Evolutionary conservation across 306 rosid species (phyloP), one percentile per base, ranked within the genome.

Genomic region (Lathyrus tuberosus): DNA sequence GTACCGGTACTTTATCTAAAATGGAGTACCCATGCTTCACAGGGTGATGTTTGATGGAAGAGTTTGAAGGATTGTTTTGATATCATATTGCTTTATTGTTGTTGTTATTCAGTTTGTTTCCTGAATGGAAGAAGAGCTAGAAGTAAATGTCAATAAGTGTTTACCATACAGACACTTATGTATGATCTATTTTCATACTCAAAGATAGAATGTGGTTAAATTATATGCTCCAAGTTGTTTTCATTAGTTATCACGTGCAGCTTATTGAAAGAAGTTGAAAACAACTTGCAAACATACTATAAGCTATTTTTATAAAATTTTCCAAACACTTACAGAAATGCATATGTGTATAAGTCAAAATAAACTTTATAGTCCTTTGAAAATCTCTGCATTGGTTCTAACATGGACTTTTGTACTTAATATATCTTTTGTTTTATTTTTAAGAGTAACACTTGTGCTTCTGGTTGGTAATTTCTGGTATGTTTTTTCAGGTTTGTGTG

Each of bases 341-440:
- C 12, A 22, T 54, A n/a, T n/a, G 61, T 24, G 28, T 24, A 57
- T 6, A 13, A 14, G 6, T 13, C 11, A 37, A 57, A 57, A 57
- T 28, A 28, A 57, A 28, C 17, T 57, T 15, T 14, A 57, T 6
- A 41, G 74, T 66, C 58, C 4, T 53, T 15, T 49, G 58, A 43
- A 62, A 49, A 4, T 41, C 53, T 49, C 51, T 53, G 48, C 61
- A 70, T 10, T 64, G 26, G 14, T 67, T 72, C 84, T 82, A 64
- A 86, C 82, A 52, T 73, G 46, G 26, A 65, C 56, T 62, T 79
- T 52, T 77, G n/a, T n/a, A n/a, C n/a, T n/a, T n/a, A n/a, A n/a
- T n/a, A n/a, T n/a, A n/a, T n/a, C n/a, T n/a, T n/a, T n/a, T n/a
- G n/a, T n/a, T n/a, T n/a, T n/a, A n/a, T n/a, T n/a, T n/a, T n/a